phyloP scores from a whole-genome alignment of 129 eudicot genomes.

The Flaveria linearis region DNA sequence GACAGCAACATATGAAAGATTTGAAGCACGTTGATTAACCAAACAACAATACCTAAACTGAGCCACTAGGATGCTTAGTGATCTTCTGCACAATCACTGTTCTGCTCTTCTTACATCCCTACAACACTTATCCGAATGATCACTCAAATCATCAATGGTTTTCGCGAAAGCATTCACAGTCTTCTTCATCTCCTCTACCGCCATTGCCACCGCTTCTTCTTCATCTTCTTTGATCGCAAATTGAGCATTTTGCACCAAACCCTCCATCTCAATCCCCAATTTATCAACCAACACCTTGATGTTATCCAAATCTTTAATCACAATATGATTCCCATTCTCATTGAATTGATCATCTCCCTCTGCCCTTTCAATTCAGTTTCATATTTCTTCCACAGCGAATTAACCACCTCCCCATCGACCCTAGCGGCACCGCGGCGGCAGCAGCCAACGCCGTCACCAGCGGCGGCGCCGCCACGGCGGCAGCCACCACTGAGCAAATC shows the following conservation, averaged over 20 bases:
- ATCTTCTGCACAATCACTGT: slow-evolving; percentile 70
- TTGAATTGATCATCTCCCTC: slow-evolving; percentile 50
- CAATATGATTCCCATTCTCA: slow-evolving; percentile 58
- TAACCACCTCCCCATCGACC: slow-evolving; percentile 82
- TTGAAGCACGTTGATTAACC: slow-evolving; percentile 12
- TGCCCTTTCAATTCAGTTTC: slow-evolving; percentile 58
- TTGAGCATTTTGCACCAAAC: slow-evolving; percentile 52
- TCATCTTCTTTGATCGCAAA: slow-evolving; percentile 56
- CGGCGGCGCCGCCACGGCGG: slow-evolving; percentile 74
- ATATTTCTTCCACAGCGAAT: slow-evolving; percentile 66
- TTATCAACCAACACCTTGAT: slow-evolving; percentile 53
- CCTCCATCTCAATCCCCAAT: slow-evolving; percentile 62
- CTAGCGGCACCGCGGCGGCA: slow-evolving; percentile 74
- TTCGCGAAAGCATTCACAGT: slow-evolving; percentile 46
- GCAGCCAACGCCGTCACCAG: slow-evolving; percentile 74
- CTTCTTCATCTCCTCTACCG: slow-evolving; percentile 68
- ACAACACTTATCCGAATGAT: slow-evolving; percentile 59
- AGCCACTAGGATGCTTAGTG: slow-evolving; percentile 55
- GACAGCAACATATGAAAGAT: slow-evolving; percentile 23
- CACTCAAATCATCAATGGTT: slow-evolving; percentile 64
- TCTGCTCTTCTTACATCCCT: slow-evolving; percentile 61
- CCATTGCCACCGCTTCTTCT: slow-evolving; percentile 59
- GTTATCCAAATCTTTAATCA: slow-evolving; percentile 60
- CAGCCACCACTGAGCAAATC: slow-evolving; percentile 80
- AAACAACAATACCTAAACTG: slow-evolving; percentile 27